Base-by-base conservation (phyloP, 1,139 yeast genomes). In the Yamadazyma membranifaciens region DNA sequence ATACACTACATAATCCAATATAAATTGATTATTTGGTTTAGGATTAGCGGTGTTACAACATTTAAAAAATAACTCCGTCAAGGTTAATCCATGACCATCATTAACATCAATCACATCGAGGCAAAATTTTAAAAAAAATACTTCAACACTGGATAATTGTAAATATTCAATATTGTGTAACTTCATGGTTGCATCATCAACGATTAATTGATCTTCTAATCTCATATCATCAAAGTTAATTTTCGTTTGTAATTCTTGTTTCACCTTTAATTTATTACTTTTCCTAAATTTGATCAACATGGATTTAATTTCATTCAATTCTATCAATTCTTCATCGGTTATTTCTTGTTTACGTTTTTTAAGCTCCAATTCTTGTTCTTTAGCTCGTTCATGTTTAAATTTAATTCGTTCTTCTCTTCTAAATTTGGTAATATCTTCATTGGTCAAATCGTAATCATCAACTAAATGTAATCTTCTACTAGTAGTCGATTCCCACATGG, bases 401-500 rank as follows among this genome's bases (percentile, higher is more conserved):
- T 73, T 72, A 37, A 77, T 72, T 33, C 98, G 72, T 52, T 86
- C 88, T 20, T 71, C 74, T 45, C 99, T 71, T 54, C 99, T 71
- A 20, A 71, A 65, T 36, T 75, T 74, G 1, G 97, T 91, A 25
- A 89, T 63, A 49, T 87, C 95, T 62, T 92, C 98, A 40, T 83
- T 69, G 9, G 80, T 72, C 15, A 63, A 47, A 25, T 57, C 58
- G 41, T 51, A 48, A 20, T 20, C 24, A 14, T 63, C 65, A 9
- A 67, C 57, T 31, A 71, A 62, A 39, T 84, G 69, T 36, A 65
- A 51, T 37, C 85, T 65, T 25, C 73, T 65, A 12, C 49, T 51
- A 1, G 87, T 81, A 41, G 98, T 73, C 11, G 69, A 69, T 35
- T 60, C 63, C 98, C 98, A 92, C 0, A 96, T 81, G 0, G 98